These are phyloP conservation scores for Suillus bovinus DNA, from an alignment of 768 basidiomycete genomes.

Conservation along the genomic window DNA sequence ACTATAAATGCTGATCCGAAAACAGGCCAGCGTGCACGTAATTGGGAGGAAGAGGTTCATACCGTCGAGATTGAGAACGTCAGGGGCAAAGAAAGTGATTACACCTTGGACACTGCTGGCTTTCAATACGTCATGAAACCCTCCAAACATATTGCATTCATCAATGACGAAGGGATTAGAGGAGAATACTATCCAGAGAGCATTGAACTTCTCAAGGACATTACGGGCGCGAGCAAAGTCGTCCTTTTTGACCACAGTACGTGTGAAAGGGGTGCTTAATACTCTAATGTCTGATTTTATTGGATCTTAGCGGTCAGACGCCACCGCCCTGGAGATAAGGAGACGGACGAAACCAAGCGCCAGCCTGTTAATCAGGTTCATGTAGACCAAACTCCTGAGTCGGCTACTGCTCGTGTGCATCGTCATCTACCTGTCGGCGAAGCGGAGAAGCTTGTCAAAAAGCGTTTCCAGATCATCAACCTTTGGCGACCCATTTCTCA, in stretches of 20 bases:
- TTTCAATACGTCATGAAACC: slow-evolving; percentile 46
- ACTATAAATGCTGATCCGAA: slow-evolving; percentile 35
- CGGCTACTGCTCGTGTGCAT: slow-evolving; percentile 47
- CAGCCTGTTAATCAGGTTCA: slow-evolving; percentile 45
- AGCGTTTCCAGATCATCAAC: slow-evolving; percentile 60
- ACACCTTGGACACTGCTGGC: slow-evolving; percentile 49
- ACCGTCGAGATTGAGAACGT: slow-evolving; percentile 49
- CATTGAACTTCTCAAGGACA: slow-evolving; percentile 53
- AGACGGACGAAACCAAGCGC: slow-evolving; percentile 38
- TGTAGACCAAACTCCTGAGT: slow-evolving; percentile 51
- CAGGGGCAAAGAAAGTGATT: slow-evolving; percentile 47
- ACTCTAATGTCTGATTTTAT: slow-evolving; percentile 2
- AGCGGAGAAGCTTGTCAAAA: slow-evolving; percentile 41
- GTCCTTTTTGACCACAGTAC: slow-evolving; percentile 68
- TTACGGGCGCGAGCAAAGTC: slow-evolving; percentile 60
- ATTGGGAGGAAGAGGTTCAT: slow-evolving; percentile 34
- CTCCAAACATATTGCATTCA: slow-evolving; percentile 48
- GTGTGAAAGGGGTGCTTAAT: slow-evolving; percentile 16
- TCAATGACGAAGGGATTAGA: slow-evolving; percentile 50
- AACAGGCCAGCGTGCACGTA: slow-evolving; percentile 38
- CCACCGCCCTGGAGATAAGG: slow-evolving; percentile 37
- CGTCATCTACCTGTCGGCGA: slow-evolving; percentile 51
- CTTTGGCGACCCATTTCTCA: slow-evolving; percentile 58
- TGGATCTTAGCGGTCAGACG: slow-evolving; percentile 45
- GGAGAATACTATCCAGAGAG: slow-evolving; percentile 63